A percentile compares a stretch with the other conserved stretches of the same genome.
Evolutionary conservation across 176 grass and related monocot genomes (phyloP).

Genomic region (Musa beccarii): DNA sequence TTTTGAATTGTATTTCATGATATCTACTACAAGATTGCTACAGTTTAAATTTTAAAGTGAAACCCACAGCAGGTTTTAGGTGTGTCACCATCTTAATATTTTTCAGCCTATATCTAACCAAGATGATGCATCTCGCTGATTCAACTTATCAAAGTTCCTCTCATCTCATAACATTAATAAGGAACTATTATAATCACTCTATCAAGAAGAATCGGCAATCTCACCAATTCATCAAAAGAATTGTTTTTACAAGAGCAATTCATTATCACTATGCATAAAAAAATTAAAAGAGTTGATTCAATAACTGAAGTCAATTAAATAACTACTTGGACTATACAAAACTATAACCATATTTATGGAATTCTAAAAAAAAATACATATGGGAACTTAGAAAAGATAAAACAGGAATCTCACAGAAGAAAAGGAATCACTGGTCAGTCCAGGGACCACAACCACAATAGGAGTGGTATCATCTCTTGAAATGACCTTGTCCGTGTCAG

Average conservation of each 20-base stretch:
- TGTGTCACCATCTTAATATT: neutral
- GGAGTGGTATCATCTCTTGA: slow-evolving; percentile 68
- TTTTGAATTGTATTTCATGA: neutral
- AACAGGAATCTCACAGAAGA: slow-evolving; percentile 62
- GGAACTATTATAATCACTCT: neutral
- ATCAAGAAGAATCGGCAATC: neutral
- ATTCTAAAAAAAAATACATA: slow-evolving; percentile 15
- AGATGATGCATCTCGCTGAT: neutral
- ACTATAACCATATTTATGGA: neutral
- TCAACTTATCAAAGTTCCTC: neutral
- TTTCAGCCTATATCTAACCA: neutral
- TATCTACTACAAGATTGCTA: neutral
- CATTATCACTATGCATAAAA: neutral
- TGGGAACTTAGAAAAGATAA: slow-evolving; percentile 8
- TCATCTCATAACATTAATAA: neutral
- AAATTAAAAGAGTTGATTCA: slow-evolving; percentile 9
- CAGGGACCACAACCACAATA: slow-evolving; percentile 76
- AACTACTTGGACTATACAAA: slow-evolving; percentile 50
- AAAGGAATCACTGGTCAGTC: slow-evolving; percentile 87
- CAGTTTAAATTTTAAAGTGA: neutral
- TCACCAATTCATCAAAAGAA: neutral
- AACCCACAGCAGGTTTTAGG: neutral
- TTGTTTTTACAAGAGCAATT: neutral
- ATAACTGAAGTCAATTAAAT: slow-evolving; percentile 39
- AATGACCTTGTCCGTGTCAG: slow-evolving; percentile 30